Evolutionary conservation across 2,329 filamentous ascomycete genomes (phyloP), one percentile per base, ranked within the genome.

Genomic region (Mollisia scopiformis): DNA sequence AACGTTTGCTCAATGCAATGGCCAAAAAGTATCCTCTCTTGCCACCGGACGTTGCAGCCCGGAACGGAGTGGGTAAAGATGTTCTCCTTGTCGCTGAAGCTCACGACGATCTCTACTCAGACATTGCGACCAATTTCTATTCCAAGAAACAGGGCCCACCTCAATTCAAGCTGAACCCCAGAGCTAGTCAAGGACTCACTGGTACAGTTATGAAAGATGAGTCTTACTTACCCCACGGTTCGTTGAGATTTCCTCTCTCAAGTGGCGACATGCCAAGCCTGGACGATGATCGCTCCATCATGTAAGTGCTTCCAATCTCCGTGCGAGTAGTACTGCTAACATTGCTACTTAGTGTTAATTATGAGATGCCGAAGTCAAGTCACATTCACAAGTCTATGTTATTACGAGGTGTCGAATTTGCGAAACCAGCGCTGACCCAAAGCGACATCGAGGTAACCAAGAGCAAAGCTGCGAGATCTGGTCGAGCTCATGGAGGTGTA

Each of bases 361-460:
- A 96, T 73, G 87, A 92, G 47, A 90, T 97, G 77, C 93, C 94
- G 0, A 81, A 83, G 41, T 86, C 86, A 19, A 81, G 80, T 10
- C 84, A 91, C 69, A 80, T 86, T 4, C 95, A 99, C 78, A 97
- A 97, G 74, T 97, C 93, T 6, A 96, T 97, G 90, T 84, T 99
- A 14, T 82, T 99, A 35, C 88, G 92, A 2, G 95, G 95, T 13
- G 88, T 93, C 39, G 87, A 89, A 69, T 82, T 93, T 59, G 86
- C 90, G 4, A 78, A 83, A 1, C 86, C 91, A 1, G 89, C 87
- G 10, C 84, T 99, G 1, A 90, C 91, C 59, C 83, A 85, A 33
- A 85, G 84, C 61, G 93, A 97, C 71, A 86, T 94, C 57, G 89
- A 93, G 65, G 82, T 84, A 7, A 84, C 93, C 46, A 86, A 87